A percentile compares a stretch with the other conserved stretches of the same genome.
phyloP scores from a whole-genome alignment of 257 asterid species.

The Cynanchum wilfordii region DNA sequence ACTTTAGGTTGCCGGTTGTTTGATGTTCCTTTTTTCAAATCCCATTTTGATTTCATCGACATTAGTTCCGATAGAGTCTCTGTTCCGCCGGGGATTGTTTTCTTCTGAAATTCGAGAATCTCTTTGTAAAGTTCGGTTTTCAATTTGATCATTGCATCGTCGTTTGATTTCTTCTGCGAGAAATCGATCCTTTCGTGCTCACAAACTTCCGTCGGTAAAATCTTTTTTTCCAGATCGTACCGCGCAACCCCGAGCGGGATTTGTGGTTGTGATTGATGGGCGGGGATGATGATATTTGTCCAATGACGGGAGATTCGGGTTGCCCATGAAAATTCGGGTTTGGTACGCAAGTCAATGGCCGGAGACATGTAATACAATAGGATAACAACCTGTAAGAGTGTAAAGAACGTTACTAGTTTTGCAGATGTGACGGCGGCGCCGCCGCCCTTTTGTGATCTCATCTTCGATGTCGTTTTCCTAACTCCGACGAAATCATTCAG shows the following conservation, averaged over 20 bases:
- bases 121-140: conserved; percentile 63
- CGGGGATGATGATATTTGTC: conserved; percentile 47
- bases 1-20: conserved; percentile 39
- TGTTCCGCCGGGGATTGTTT: conserved; percentile 26
- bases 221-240: conserved; percentile 31
- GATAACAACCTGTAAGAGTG: conserved; percentile 67
- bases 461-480: conserved; percentile 4
- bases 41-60: conserved; percentile 80
- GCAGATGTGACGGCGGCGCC: conserved; percentile 32
- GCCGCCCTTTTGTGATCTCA: conserved; percentile 32
- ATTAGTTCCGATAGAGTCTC: conserved; percentile 58
- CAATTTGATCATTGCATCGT: conserved; percentile 66
- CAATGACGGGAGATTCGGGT: conserved; percentile 57
- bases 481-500: conserved; percentile 60
- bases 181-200: conserved; percentile 74
- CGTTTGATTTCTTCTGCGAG: conserved; percentile 69
- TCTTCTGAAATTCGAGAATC: conserved; percentile 50
- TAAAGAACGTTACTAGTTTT: conserved; percentile 51
- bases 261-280: too few relatives aligned
- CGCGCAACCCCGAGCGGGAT: conserved; percentile 39
- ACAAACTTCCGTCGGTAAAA: conserved; percentile 48
- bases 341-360: conserved; percentile 46
- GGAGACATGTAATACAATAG: conserved; percentile 81
- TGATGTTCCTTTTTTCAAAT: conserved; percentile 26
- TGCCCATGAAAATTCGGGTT: conserved; percentile 82